These are phyloP conservation scores for Pseudonitzschia multiseries DNA, from an alignment of 108 stramenopile species.

Conservation along the genomic window DNA sequence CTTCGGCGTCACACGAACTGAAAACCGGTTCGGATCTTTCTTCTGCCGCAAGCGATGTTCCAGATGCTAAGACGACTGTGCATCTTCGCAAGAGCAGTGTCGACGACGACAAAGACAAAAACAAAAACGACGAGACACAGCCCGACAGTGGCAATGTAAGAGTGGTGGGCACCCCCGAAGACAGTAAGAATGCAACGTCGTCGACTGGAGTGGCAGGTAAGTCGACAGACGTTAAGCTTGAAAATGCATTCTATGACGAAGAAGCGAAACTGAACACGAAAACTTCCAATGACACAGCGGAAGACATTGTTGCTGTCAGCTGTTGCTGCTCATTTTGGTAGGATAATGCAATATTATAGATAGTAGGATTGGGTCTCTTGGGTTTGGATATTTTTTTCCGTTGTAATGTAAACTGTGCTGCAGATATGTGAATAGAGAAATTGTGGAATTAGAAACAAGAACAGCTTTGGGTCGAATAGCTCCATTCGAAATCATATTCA, in stretches of 20 bases:
- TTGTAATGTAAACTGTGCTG: too few relatives aligned
- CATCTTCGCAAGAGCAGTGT: not conserved
- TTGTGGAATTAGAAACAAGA: too few relatives aligned
- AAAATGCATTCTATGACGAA: not conserved
- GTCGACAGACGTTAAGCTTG: not conserved
- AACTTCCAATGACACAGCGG: constrained; percentile 1
- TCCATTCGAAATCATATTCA: too few relatives aligned
- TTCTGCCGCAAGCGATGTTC: not conserved
- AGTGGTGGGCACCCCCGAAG: not conserved
- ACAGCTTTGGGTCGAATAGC: too few relatives aligned
- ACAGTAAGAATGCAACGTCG: not conserved
- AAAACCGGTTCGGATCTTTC: constrained; percentile 5
- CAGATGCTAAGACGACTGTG: constrained; percentile 8
- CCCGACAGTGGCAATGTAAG: not conserved
- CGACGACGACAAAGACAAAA: constrained; percentile 10
- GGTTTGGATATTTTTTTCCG: not conserved
- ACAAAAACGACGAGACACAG: not conserved
- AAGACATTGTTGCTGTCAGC: not conserved
- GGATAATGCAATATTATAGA: not conserved
- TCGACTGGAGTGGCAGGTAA: not conserved
- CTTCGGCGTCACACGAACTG: constrained; percentile 17
- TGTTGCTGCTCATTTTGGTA: constrained; percentile 17
- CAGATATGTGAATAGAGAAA: too few relatives aligned
- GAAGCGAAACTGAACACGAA: not conserved
- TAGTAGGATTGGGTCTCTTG: not conserved